These are phyloP conservation scores for Diaporthe capsici DNA, from an alignment of 2,329 filamentous ascomycete genomes.

Conservation along the genomic window DNA sequence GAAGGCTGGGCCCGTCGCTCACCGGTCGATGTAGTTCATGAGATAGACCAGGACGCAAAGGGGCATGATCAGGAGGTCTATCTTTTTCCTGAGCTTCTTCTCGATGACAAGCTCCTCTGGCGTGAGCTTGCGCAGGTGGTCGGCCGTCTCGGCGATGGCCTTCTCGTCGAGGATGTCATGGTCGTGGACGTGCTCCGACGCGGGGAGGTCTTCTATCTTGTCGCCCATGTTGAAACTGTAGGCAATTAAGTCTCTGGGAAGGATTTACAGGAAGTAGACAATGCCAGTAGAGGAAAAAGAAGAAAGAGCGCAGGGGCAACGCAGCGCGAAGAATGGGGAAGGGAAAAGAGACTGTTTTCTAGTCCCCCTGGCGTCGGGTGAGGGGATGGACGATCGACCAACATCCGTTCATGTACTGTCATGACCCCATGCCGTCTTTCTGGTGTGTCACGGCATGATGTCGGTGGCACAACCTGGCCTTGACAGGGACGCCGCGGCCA, in stretches of 20 bases:
- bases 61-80: constrained; percentile 76
- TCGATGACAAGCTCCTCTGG: constrained; percentile 59
- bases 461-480: constrained; percentile 25
- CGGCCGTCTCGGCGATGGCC: constrained; percentile 3
- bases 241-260: no score
- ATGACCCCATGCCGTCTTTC: neutral
- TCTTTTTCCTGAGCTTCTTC: constrained; percentile 71
- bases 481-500: constrained; percentile 20
- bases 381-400: constrained; percentile 17
- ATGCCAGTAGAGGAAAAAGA: neutral
- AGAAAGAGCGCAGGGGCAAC: neutral
- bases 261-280: neutral
- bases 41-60: constrained; percentile 80
- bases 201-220: constrained; percentile 34
- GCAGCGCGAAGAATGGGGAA: no score
- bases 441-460: constrained; percentile 24
- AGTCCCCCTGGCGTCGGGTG: constrained; percentile 10
- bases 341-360: neutral
- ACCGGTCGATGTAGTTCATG: constrained; percentile 74
- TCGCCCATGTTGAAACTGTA: constrained; percentile 12
- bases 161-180: constrained; percentile 34
- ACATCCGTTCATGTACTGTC: neutral
- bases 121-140: constrained; percentile 35
- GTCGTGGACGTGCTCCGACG: constrained; percentile 38
- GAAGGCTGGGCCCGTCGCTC: neutral